Evolutionary conservation across 1,139 yeast species (phyloP), one percentile per base, ranked within the genome.

Genomic region (Meyerozyma elateridarum): DNA sequence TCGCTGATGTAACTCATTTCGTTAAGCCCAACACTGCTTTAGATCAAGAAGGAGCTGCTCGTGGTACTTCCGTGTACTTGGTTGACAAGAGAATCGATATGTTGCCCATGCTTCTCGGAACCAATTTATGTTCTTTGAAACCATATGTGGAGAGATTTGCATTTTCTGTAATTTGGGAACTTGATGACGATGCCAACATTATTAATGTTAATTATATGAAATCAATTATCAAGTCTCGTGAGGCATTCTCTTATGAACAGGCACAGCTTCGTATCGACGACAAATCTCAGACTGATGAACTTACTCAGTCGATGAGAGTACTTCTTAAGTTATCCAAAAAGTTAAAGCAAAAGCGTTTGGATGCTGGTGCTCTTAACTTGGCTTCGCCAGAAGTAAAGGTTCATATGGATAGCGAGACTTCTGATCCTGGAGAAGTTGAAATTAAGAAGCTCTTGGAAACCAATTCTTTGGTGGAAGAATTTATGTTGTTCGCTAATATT

Each of bases 21-120:
- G 98, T 93, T 30, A 87, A 88, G 56, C 82, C 98, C 1, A 84
- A 81, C 42, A 88, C 96, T 4, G 80, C 98, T 0, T 68, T 93
- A 39, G 98, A 93, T 55, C 83, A 77, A 31, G 99, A 93, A 61
- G 99, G 97, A 59, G 95, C 97, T 1, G 73, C 95, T 2, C 76
- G 99, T 59, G 97, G 96, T 52, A 93, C 98, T 0, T 89, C 98
- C 4, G 96, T 91, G 3, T 93, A 93, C 58, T 70, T 93, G 40
- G 98, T 93, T n/a, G 98, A 93, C 55, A 91, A 93, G 59, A 85
- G 99, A 71, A 93, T 93, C 46, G 99, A 93, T 70, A 93, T 93
- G 99, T 70, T 93, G 46, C 99, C 99, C 3, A 81, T 85, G 81
- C 64, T 93, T 33, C 69, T 93, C 38, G 98, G 98, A 54, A 93